phyloP scores from a whole-genome alignment of 495 filamentous ascomycete species.

The Viridothelium virens region DNA sequence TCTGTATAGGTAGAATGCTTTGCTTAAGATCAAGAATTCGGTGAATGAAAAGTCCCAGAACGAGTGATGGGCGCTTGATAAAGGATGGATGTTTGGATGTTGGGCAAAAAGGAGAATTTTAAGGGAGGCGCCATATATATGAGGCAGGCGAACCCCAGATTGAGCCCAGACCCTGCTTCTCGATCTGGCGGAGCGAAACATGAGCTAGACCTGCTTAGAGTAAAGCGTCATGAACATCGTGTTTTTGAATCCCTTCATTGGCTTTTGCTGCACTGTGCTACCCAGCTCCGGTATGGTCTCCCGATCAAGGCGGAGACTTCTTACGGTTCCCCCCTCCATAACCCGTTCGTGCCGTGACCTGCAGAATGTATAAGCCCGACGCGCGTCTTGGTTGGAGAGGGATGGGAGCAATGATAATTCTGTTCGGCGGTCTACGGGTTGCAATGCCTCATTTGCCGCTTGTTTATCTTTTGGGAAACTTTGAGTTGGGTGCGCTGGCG shows the following conservation, averaged over 20 bases:
- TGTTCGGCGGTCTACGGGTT: no score
- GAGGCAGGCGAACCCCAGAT: constrained; percentile 6
- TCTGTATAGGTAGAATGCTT: neutral
- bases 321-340: neutral
- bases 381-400: neutral
- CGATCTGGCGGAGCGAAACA: neutral
- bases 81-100: neutral
- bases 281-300: no score
- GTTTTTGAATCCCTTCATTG: neutral
- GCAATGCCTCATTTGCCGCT: no score
- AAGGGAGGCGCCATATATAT: constrained; percentile 10
- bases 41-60: constrained; percentile 3
- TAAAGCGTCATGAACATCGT: neutral
- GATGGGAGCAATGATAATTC: neutral
- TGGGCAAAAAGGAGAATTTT: neutral
- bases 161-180: neutral
- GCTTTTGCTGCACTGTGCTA: neutral
- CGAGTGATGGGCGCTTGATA: neutral
- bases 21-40: neutral
- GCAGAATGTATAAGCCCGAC: neutral
- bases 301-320: no score
- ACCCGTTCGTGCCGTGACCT: neutral
- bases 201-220: neutral
- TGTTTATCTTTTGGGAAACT: no score
- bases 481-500: no score